These are phyloP conservation scores for Alopecurus myosuroides DNA, from an alignment of 176 grass and related monocot genomes.

Conservation along the genomic window DNA sequence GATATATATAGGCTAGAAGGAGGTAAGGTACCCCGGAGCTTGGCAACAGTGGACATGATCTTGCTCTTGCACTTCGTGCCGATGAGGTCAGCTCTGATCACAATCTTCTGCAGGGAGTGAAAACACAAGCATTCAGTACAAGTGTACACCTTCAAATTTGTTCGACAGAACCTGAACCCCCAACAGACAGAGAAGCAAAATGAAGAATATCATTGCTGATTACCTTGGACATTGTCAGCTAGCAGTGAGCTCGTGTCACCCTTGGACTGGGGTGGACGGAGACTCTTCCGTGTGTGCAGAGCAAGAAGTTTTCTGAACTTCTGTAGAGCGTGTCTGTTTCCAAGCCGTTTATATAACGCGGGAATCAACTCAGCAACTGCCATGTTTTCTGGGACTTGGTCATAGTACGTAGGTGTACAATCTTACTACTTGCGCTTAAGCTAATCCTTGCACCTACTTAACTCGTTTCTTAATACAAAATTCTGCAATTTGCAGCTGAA, in stretches of 20 bases:
- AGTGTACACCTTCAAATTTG: background rate
- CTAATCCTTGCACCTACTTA: background rate
- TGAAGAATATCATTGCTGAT: background rate
- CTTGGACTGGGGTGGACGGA: background rate
- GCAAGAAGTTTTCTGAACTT: background rate
- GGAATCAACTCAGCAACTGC: background rate
- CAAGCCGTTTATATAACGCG: background rate
- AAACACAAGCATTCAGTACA: background rate
- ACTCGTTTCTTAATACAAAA: background rate
- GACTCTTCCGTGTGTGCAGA: background rate
- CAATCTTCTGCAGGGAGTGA: conserved; percentile 34
- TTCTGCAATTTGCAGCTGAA: background rate
- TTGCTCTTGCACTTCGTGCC: conserved; percentile 27
- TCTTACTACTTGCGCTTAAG: background rate
- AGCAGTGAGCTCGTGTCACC: background rate
- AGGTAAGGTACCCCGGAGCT: conserved; percentile 19
- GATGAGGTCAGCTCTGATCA: conserved; percentile 41
- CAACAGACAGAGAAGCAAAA: background rate
- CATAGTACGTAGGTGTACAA: background rate
- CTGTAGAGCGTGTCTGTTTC: background rate
- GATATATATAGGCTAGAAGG: background rate
- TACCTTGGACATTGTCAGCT: conserved; percentile 36
- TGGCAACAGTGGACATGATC: conserved; percentile 39
- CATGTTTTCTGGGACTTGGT: background rate
- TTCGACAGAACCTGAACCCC: background rate